Evolutionary conservation across 768 basidiomycete species (phyloP).

Genomic region (Fomitopsis pulvina): DNA sequence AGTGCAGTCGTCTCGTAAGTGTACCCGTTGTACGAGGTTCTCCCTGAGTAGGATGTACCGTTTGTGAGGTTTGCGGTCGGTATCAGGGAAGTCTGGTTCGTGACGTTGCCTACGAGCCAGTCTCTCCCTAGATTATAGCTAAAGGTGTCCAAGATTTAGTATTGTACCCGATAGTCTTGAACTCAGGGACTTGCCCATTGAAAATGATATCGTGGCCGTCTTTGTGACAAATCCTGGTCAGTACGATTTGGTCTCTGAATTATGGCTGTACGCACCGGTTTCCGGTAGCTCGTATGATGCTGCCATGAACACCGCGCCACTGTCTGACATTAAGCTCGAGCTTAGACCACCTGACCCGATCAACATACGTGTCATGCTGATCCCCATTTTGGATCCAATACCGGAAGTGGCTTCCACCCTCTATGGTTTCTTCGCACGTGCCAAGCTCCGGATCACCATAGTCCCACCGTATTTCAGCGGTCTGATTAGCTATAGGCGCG

Average conservation of each 20-base stretch:
- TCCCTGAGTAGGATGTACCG: constrained; percentile 51
- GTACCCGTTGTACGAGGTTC: constrained; percentile 57
- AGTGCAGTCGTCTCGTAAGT: constrained; percentile 65
- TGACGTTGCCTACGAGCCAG: constrained; percentile 81
- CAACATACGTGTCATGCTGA: constrained; percentile 46
- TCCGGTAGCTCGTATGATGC: constrained; percentile 68
- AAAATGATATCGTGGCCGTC: constrained; percentile 64
- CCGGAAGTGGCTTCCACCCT: constrained; percentile 84
- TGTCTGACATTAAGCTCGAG: constrained; percentile 19
- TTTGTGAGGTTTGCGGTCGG: constrained; percentile 47
- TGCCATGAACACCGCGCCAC: constrained; percentile 72
- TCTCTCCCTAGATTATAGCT: constrained; percentile 81
- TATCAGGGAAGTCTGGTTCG: constrained; percentile 36
- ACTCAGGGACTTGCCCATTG: constrained; percentile 45
- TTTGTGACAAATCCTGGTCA: constrained; percentile 16
- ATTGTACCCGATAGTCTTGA: neutral
- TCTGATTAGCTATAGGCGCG: constrained; percentile 58
- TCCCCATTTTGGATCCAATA: constrained; percentile 82
- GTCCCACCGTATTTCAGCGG: constrained; percentile 78
- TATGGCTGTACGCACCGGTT: constrained; percentile 33
- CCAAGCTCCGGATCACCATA: constrained; percentile 79
- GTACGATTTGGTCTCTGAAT: neutral
- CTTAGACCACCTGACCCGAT: neutral
- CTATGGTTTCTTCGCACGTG: constrained; percentile 76
- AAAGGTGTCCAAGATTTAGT: neutral